Conservation (phyloP, 208 protist genomes). For the Crithidia bombi region DNA sequence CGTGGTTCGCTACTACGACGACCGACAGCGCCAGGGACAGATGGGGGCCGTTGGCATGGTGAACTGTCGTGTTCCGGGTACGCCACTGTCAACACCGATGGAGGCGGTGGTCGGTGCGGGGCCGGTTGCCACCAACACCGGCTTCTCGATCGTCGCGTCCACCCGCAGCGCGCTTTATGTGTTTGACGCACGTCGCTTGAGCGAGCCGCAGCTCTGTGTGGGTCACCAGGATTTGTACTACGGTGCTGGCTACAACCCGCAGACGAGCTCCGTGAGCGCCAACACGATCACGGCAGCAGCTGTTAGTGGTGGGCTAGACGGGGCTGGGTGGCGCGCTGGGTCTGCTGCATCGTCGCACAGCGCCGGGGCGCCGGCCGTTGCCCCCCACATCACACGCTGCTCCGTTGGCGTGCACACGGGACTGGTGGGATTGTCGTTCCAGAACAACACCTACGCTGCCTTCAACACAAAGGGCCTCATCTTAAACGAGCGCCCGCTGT, state of each 20-base stretch:
- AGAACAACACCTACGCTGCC: slow-evolving; percentile 76
- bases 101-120: slow-evolving; percentile 48
- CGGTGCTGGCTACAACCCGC: slow-evolving; percentile 11
- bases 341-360: background rate
- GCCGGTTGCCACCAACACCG: slow-evolving; percentile 31
- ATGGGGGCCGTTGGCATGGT: slow-evolving; percentile 70
- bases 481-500: slow-evolving; percentile 55
- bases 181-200: slow-evolving; percentile 80
- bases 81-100: slow-evolving; percentile 13
- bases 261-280: background rate
- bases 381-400: slow-evolving; percentile 60
- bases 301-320: background rate
- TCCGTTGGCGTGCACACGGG: slow-evolving; percentile 76
- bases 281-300: background rate
- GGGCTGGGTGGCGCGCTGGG: slow-evolving; percentile 1
- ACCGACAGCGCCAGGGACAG: slow-evolving; percentile 78
- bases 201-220: slow-evolving; percentile 46
- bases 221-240: slow-evolving; percentile 43
- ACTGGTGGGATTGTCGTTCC: slow-evolving; percentile 71
- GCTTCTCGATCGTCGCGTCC: slow-evolving; percentile 64
- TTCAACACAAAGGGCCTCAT: slow-evolving; percentile 70
- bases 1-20: slow-evolving; percentile 88
- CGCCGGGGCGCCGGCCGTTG: background rate
- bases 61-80: slow-evolving; percentile 33
- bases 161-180: slow-evolving; percentile 57